Conservation (phyloP, 2,329 filamentous ascomycete genomes). For the Aspergillus hiratsukae region DNA sequence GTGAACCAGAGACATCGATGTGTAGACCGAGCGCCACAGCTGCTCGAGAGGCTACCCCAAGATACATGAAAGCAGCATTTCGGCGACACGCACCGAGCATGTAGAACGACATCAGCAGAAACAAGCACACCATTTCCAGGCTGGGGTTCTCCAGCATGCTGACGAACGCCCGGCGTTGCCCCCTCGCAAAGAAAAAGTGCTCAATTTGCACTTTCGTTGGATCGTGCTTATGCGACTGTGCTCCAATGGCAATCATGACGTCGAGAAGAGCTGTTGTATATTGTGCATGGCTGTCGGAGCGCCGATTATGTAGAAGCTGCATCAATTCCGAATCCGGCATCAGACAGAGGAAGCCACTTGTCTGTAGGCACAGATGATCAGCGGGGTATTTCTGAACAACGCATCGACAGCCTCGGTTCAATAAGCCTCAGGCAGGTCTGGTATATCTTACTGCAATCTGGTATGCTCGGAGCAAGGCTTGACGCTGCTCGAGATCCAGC, state of each 20-base stretch:
- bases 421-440: background rate
- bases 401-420: background rate
- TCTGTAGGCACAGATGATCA: constrained; percentile 23
- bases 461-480: constrained; percentile 29
- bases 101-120: constrained; percentile 56
- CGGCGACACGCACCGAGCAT: constrained; percentile 56
- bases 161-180: constrained; percentile 46
- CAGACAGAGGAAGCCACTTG: constrained; percentile 39
- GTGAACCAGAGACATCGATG: constrained; percentile 14
- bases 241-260: constrained; percentile 51
- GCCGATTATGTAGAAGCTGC: constrained; percentile 18
- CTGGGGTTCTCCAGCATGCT: constrained; percentile 53
- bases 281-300: constrained; percentile 14
- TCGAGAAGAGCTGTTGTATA: constrained; percentile 32
- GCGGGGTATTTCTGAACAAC: background rate
- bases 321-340: constrained; percentile 24
- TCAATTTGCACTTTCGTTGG: constrained; percentile 27
- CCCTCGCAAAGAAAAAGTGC: constrained; percentile 45
- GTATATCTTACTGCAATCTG: constrained; percentile 20
- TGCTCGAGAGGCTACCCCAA: constrained; percentile 56
- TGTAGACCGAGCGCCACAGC: constrained; percentile 57
- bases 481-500: constrained; percentile 26
- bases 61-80: constrained; percentile 60
- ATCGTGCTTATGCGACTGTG: constrained; percentile 41
- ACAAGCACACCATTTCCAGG: constrained; percentile 49